A percentile compares a stretch with the other conserved stretches of the same genome.
phyloP scores from a whole-genome alignment of 257 asterid genomes.

The Fraxinus americana region DNA sequence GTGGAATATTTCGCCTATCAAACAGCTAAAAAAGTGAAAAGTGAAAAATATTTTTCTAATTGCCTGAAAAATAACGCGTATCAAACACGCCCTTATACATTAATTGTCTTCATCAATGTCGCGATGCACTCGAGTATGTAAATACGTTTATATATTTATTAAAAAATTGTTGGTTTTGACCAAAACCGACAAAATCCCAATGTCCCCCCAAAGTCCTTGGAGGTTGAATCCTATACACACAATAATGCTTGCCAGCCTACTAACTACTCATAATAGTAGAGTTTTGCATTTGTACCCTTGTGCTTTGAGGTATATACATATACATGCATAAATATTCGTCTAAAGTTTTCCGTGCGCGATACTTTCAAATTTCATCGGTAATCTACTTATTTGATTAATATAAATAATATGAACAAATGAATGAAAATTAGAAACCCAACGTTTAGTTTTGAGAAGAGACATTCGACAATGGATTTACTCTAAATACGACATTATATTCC shows the following conservation, averaged over 20 bases:
- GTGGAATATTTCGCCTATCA: too few species aligned
- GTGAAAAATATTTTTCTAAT: too few species aligned
- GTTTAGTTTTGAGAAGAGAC: not conserved
- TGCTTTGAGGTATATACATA: not conserved
- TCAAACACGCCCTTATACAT: too few species aligned
- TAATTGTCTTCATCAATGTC: too few species aligned
- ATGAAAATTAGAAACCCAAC: not conserved
- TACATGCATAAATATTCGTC: not conserved
- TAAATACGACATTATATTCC: too few species aligned
- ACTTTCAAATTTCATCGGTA: not conserved
- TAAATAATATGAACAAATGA: not conserved
- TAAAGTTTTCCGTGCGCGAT: not conserved
- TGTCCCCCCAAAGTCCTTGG: not conserved
- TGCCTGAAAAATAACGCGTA: too few species aligned
- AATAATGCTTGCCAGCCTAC: not conserved
- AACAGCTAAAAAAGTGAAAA: too few species aligned
- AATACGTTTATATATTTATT: not conserved
- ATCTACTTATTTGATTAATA: not conserved
- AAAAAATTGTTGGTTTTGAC: not conserved
- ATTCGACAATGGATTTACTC: too few species aligned
- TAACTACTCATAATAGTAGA: not conserved
- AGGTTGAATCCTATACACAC: not conserved
- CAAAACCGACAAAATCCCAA: not conserved
- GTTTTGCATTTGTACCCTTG: not conserved
- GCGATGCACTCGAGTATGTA: too few species aligned